These are phyloP conservation scores for Aristolochia fimbriata DNA, from an alignment of 164 flowering plant genomes.

Conservation along the genomic window DNA sequence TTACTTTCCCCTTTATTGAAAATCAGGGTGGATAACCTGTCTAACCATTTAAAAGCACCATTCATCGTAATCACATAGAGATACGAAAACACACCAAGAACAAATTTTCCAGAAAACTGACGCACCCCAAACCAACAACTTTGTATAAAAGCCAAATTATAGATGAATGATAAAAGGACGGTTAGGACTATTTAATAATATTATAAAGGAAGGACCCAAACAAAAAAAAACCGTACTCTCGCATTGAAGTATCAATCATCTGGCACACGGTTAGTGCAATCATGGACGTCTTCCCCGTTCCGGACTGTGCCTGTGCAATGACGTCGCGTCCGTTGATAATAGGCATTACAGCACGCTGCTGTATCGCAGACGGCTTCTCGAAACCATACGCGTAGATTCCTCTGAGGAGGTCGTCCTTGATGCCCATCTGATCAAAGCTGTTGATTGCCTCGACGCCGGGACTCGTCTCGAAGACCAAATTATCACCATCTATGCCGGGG, in stretches of 20 bases:
- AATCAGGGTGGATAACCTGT: too few species aligned
- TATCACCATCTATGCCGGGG: slow-evolving; percentile 34
- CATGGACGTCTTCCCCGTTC: slow-evolving; percentile 96
- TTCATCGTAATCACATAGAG: too few species aligned
- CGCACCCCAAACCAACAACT: too few species aligned
- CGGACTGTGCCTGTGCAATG: slow-evolving; percentile 94
- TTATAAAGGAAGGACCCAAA: not conserved
- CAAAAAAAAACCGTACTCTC: slow-evolving; percentile 40
- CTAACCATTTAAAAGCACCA: too few species aligned
- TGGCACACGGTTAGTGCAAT: slow-evolving; percentile 92
- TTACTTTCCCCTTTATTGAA: too few species aligned
- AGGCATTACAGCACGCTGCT: slow-evolving; percentile 84
- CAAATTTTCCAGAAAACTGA: too few species aligned
- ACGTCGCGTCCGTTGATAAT: slow-evolving; percentile 85
- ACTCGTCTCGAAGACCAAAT: slow-evolving; percentile 66
- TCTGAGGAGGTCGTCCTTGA: slow-evolving; percentile 64
- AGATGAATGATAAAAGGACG: not conserved
- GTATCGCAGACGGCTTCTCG: slow-evolving; percentile 94
- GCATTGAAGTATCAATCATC: slow-evolving; percentile 50
- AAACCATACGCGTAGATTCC: slow-evolving; percentile 80
- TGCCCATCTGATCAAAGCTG: slow-evolving; percentile 81
- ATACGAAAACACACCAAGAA: too few species aligned
- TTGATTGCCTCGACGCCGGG: slow-evolving; percentile 62
- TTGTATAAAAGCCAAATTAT: not conserved
- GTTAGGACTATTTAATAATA: not conserved